Evolutionary conservation across 2,329 filamentous ascomycete genomes (phyloP), one percentile per base, ranked within the genome.

Genomic region (Fusarium musae): DNA sequence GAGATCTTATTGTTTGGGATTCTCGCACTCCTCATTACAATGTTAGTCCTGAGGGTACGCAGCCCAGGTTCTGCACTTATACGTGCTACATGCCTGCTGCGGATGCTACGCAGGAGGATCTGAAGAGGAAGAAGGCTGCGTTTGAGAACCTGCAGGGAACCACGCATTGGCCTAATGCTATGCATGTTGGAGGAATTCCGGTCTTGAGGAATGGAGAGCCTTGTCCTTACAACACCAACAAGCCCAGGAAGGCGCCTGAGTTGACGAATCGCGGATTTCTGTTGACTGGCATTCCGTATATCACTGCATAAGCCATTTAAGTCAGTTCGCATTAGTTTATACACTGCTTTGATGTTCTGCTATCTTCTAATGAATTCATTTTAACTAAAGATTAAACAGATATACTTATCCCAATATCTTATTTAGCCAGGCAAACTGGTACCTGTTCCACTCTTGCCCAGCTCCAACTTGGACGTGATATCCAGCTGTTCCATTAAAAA

Each of bases 1-100:
- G 64, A 1, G 64, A 67, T 28, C 53, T 67, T 11, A 26, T 67
- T 0, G 63, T 67, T 3, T 67, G 64, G 64, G 64, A 67, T 12
- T 67, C 63, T 2, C 64, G 64, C 17, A 67, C 64, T 2, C 64
- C 64, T 23, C 64, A 67, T 13, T 67, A 67, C 28, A 67, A 67
- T n/a, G 32, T 67, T 10, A 67, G 64, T 5, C 63, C 64, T 17
- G 39, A 59, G 3, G 64, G 63, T 1, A 53, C 19, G 1, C 34
- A 12, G 9, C 63, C 64, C 0, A 13, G 64, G 0, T 60, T 60
- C 46, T 67, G 64, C 21, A 67, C 63, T 4, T 67, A 67, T 42
- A 67, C 64, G 0, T 67, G 64, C 13, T 67, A 67, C 5, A 67
- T 67, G 64, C 64, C 64, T 23, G 64, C 44, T 13, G 53, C 64